phyloP scores from a whole-genome alignment of 495 filamentous ascomycete species.

The Rusavskia elegans region DNA sequence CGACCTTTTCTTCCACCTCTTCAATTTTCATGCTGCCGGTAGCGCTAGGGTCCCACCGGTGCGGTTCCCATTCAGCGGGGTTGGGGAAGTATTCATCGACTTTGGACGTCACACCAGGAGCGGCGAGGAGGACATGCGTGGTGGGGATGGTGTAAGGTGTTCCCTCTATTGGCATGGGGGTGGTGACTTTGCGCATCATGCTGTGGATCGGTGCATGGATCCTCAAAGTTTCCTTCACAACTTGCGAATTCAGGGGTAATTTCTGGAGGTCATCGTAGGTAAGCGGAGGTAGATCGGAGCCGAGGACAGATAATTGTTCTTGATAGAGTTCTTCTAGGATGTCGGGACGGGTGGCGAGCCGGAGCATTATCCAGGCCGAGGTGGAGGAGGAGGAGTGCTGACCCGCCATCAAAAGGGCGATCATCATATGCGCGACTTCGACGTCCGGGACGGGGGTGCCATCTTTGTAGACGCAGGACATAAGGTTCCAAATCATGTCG shows the following conservation, averaged over 20 bases:
- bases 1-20: constrained; percentile 58
- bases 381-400: constrained; percentile 79
- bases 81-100: constrained; percentile 66
- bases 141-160: constrained; percentile 67
- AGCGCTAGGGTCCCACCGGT: constrained; percentile 56
- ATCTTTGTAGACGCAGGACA: constrained; percentile 64
- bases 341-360: constrained; percentile 54
- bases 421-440: constrained; percentile 83
- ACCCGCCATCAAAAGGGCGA: constrained; percentile 75
- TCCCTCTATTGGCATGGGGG: constrained; percentile 58
- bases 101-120: constrained; percentile 63
- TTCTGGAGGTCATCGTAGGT: constrained; percentile 52
- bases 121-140: constrained; percentile 63
- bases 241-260: constrained; percentile 48
- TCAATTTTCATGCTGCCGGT: constrained; percentile 23
- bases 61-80: constrained; percentile 67
- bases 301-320: constrained; percentile 51
- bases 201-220: constrained; percentile 75
- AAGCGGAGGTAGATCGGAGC: constrained; percentile 43
- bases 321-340: constrained; percentile 61
- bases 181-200: constrained; percentile 73
- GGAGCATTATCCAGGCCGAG: constrained; percentile 67
- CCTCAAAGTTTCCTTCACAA: constrained; percentile 69
- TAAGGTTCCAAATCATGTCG: constrained; percentile 74
- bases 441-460: constrained; percentile 55